Evolutionary conservation across 129 eudicot species (phyloP).

Genomic region (Solidago caesia): DNA sequence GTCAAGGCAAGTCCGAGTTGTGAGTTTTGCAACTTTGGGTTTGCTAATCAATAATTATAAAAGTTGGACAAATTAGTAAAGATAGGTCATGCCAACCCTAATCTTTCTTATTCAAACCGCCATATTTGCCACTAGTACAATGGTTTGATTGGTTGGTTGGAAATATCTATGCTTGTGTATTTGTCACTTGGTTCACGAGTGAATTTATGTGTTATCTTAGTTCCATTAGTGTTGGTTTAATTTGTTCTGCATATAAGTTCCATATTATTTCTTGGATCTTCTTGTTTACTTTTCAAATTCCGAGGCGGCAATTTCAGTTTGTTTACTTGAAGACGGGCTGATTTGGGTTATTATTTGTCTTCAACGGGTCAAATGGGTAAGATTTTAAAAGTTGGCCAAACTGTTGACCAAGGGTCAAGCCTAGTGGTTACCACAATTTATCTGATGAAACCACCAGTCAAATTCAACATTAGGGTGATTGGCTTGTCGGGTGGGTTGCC

Average conservation of each 20-base stretch:
- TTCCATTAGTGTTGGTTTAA: not conserved
- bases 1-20: too few relatives aligned
- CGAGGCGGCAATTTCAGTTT: not conserved
- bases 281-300: not conserved
- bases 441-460: not conserved
- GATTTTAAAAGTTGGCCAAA: not conserved
- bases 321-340: not conserved
- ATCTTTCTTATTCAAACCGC: too few relatives aligned
- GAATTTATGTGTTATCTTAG: constrained; percentile 15
- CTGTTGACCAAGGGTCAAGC: too few relatives aligned
- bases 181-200: constrained; percentile 1
- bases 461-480: not conserved
- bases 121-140: too few relatives aligned
- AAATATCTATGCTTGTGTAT: not conserved
- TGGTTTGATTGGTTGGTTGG: not conserved
- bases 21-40: too few relatives aligned
- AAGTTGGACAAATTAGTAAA: too few relatives aligned
- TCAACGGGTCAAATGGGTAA: not conserved
- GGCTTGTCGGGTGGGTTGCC: too few relatives aligned
- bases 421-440: not conserved
- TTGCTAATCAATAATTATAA: too few relatives aligned
- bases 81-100: too few relatives aligned
- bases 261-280: not conserved
- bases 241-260: not conserved
- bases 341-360: not conserved